Conservation (phyloP, 805 yeast species). For the Schizosaccharomyces cryophilus region DNA sequence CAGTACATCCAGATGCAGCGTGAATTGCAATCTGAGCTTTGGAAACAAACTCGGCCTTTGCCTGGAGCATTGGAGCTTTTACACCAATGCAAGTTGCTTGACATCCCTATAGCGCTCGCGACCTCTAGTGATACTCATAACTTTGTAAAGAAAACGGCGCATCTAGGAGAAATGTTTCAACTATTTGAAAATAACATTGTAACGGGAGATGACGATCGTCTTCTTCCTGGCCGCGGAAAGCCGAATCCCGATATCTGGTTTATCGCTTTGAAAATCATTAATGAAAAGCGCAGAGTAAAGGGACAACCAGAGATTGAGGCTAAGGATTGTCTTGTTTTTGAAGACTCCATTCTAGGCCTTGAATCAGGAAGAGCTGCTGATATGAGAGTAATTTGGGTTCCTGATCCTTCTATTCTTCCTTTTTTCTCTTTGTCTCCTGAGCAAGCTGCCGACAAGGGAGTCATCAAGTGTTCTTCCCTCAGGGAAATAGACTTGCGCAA, state of each 20-base stretch:
- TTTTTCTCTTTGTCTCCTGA: not conserved
- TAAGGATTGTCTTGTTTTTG: conserved; percentile 70
- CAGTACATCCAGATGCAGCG: conserved; percentile 19
- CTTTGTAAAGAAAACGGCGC: conserved; percentile 44
- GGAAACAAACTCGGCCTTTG: conserved; percentile 29
- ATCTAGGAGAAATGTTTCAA: conserved; percentile 36
- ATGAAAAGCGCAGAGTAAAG: conserved; percentile 19
- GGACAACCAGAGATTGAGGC: conserved; percentile 25
- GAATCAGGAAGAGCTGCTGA: conserved; percentile 62
- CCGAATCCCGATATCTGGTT: conserved; percentile 89
- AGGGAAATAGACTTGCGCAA: not conserved
- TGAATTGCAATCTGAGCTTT: not conserved
- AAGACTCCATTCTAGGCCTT: conserved; percentile 89
- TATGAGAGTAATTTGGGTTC: conserved; percentile 75
- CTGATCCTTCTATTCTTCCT: conserved; percentile 41
- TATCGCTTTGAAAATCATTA: conserved; percentile 47
- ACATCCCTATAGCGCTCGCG: conserved; percentile 70
- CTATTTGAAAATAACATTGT: conserved; percentile 41
- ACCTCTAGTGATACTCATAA: conserved; percentile 51
- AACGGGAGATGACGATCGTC: conserved; percentile 70
- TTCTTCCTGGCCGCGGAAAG: conserved; percentile 70
- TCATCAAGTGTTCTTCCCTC: not conserved
- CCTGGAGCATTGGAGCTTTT: conserved; percentile 72
- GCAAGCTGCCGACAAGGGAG: not conserved
- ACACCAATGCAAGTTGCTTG: conserved; percentile 22